phyloP scores from a whole-genome alignment of 306 rosid species.

The Prunus armeniaca region DNA sequence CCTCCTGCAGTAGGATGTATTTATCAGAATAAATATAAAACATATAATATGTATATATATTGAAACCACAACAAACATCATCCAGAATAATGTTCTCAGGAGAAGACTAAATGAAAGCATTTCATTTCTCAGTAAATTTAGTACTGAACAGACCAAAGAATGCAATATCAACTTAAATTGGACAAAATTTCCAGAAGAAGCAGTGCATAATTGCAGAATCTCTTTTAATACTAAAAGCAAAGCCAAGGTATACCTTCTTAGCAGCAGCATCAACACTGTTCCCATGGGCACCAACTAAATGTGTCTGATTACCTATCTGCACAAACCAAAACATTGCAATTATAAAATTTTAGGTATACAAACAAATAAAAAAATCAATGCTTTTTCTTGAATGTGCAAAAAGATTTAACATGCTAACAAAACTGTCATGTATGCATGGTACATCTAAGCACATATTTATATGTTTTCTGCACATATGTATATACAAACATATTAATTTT shows the following conservation, averaged over 20 bases:
- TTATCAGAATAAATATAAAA: background rate
- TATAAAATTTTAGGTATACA: background rate
- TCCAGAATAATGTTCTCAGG: background rate
- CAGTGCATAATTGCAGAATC: constrained; percentile 14
- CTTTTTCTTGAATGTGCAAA: background rate
- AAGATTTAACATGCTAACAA: background rate
- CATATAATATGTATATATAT: background rate
- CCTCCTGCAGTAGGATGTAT: constrained; percentile 40
- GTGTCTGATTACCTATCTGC: constrained; percentile 32
- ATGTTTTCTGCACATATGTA: background rate
- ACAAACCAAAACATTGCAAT: background rate
- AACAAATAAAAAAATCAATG: background rate
- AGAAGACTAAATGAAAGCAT: background rate
- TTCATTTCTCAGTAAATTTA: background rate
- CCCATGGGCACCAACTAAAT: constrained; percentile 61
- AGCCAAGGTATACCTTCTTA: constrained; percentile 46
- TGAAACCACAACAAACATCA: background rate
- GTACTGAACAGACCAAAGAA: background rate
- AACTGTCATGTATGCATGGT: background rate
- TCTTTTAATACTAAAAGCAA: background rate
- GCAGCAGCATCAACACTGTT: constrained; percentile 56
- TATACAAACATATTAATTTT: background rate
- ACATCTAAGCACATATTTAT: background rate
- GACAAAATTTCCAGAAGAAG: background rate
- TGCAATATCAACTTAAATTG: background rate